Evolutionary conservation across 768 basidiomycete species (phyloP).

Genomic region (Cyclocybe cylindracea): DNA sequence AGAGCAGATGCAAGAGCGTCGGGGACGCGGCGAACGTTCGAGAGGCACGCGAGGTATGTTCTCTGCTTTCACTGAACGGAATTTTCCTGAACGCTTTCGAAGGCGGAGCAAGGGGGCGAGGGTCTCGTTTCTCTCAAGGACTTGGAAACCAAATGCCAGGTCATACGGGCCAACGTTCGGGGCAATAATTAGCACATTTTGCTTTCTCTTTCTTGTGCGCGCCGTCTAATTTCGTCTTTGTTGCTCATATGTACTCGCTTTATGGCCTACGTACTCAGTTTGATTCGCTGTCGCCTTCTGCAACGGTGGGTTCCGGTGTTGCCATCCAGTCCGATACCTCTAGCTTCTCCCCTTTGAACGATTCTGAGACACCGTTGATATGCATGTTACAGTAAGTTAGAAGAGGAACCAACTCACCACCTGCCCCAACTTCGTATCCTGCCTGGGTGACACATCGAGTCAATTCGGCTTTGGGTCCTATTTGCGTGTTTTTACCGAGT

Average conservation of each 20-base stretch:
- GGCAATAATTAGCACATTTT: conserved; percentile 17
- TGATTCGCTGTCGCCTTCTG: conserved; percentile 7
- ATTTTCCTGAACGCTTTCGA: background rate
- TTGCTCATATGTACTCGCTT: background rate
- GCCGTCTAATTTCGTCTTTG: background rate
- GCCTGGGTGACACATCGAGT: conserved; percentile 72
- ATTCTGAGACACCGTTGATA: conserved; percentile 39
- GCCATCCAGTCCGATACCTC: conserved; percentile 40
- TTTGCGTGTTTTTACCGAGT: conserved; percentile 71
- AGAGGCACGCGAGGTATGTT: conserved; percentile 61
- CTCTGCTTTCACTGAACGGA: background rate
- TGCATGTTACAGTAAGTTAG: background rate
- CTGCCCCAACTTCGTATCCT: conserved; percentile 69
- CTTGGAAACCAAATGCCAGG: conserved; percentile 77
- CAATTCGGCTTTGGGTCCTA: conserved; percentile 71
- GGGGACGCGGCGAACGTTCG: conserved; percentile 71
- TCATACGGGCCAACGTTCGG: conserved; percentile 32
- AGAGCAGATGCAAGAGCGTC: conserved; percentile 76
- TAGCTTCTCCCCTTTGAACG: conserved; percentile 44
- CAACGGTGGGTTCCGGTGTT: conserved; percentile 18
- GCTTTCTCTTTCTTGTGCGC: conserved; percentile 11
- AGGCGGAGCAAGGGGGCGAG: conserved; percentile 71
- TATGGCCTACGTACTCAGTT: conserved; percentile 7
- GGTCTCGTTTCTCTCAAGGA: conserved; percentile 81
- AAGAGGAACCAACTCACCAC: conserved; percentile 42